phyloP scores from a whole-genome alignment of 352 stramenopile species.

The Aphanomyces invadans region DNA sequence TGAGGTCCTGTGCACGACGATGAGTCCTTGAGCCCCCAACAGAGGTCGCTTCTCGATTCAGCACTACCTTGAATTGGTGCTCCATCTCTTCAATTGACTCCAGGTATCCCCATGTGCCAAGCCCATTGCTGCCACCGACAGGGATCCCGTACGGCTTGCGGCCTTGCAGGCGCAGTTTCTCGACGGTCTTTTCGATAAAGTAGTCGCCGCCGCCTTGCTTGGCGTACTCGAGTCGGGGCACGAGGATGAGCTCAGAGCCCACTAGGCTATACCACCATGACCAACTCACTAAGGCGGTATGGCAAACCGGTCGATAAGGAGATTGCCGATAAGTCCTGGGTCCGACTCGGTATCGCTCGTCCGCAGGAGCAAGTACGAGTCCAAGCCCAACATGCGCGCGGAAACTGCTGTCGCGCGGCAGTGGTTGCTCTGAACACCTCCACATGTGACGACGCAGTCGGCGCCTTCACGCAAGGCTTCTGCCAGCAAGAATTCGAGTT shows the following conservation, averaged over 20 bases:
- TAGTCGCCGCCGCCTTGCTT: constrained; percentile 61
- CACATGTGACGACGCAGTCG: constrained; percentile 89
- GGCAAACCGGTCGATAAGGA: constrained; percentile 53
- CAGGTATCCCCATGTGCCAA: constrained; percentile 92
- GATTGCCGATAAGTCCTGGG: constrained; percentile 59
- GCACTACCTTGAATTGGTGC: constrained; percentile 58
- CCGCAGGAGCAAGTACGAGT: constrained; percentile 87
- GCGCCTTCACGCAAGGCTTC: constrained; percentile 80
- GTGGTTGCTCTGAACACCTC: constrained; percentile 92
- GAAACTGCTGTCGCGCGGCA: constrained; percentile 81
- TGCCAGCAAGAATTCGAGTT: constrained; percentile 91
- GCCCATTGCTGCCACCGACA: constrained; percentile 85
- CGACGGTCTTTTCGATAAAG: constrained; percentile 74
- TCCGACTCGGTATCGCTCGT: constrained; percentile 67
- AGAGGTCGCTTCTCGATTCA: no score
- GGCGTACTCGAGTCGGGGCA: constrained; percentile 74
- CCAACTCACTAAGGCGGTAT: not conserved
- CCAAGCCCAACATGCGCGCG: constrained; percentile 83
- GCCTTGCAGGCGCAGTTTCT: constrained; percentile 44
- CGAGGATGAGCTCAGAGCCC: constrained; percentile 62
- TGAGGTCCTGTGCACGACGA: constrained; percentile 28
- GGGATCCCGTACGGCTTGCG: constrained; percentile 74
- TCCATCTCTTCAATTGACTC: constrained; percentile 87
- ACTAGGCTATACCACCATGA: constrained; percentile 35
- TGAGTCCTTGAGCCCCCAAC: not conserved